A percentile compares a stretch with the other conserved stretches of the same genome.
These are phyloP conservation scores for Dalechampia spathulata DNA, from an alignment of 441 rosid genomes.

Conservation along the genomic window DNA sequence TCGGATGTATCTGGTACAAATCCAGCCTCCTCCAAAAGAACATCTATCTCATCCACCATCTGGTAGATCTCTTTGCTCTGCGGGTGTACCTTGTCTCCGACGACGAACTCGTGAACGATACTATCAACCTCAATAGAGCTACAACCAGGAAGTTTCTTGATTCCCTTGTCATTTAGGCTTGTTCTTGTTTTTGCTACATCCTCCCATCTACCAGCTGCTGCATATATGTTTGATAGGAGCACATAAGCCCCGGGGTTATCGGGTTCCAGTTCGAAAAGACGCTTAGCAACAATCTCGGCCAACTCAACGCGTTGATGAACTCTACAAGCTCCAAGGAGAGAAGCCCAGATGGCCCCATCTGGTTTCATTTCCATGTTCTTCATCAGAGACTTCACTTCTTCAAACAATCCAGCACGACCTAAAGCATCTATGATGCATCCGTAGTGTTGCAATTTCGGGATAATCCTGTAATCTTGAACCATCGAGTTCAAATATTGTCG, in stretches of 20 bases:
- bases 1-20: too few relatives aligned
- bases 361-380: constrained; percentile 42
- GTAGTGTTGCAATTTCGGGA: constrained; percentile 56
- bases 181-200: constrained; percentile 54
- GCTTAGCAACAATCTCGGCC: constrained; percentile 47
- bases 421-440: constrained; percentile 77
- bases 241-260: constrained; percentile 51
- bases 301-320: constrained; percentile 40
- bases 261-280: constrained; percentile 49
- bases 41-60: constrained; percentile 65
- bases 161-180: constrained; percentile 42
- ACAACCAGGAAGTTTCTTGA: constrained; percentile 72
- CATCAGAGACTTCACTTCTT: constrained; percentile 49
- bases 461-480: too few relatives aligned
- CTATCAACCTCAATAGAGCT: constrained; percentile 61
- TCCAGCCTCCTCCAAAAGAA: constrained; percentile 40
- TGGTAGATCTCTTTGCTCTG: constrained; percentile 42
- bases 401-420: constrained; percentile 53
- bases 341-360: constrained; percentile 61
- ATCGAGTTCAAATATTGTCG: too few relatives aligned
- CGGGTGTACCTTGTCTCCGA: constrained; percentile 56
- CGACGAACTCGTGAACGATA: constrained; percentile 68
- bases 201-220: constrained; percentile 59
- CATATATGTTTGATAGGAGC: constrained; percentile 70
- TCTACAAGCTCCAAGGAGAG: constrained; percentile 55